Base-by-base conservation (phyloP, 768 basidiomycete genomes). In the Rhodotorula babjevae region DNA sequence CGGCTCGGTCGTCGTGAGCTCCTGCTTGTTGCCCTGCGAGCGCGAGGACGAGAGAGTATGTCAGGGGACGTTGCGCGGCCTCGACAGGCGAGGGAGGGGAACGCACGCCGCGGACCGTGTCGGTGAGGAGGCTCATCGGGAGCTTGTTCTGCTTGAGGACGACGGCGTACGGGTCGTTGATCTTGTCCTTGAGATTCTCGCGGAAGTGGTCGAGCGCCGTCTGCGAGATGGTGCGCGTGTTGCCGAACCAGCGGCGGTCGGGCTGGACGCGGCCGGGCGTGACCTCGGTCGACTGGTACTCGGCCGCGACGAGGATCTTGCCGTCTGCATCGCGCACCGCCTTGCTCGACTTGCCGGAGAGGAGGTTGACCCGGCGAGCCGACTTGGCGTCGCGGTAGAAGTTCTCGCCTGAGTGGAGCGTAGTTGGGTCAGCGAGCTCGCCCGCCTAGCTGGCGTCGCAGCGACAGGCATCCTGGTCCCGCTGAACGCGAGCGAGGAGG, bases 201-300 rank as follows among this genome's bases (percentile, higher is more conserved):
- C 95, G 85, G 84, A 99, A 99, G 81, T 97, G 96, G 79, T 96
- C 93, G 78, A 99, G 83, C 23, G 95, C 94, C 36, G 88, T 90
- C 80, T 99, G 95, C 31, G 92, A 93, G 79, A 99, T 97, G 49
- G 97, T 95, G 79, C 96, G 85, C n/a, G 96, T 98, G 82, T 98
- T 98, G 56, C 95, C 96, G 78, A 99, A 99, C 95, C 95, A 99
- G 78, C 94, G 83, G 70, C 93, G 85, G 84, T 99, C 95, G 69
- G 95, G 91, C 83, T 93, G 91, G 31, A 98, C 92, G 66, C 94
- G 84, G 36, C 94, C 95, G 0, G 92, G 90, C 75, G 87, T 89
- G 5, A 90, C 87, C 82, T 96, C 93, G n/a, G 89, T 89, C 80
- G 92, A 94, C 83, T 98, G 95, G 81, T 92, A 98, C 12, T 90